Conservation (phyloP, 73 alveolate species). For the Halteria grandinella region DNA sequence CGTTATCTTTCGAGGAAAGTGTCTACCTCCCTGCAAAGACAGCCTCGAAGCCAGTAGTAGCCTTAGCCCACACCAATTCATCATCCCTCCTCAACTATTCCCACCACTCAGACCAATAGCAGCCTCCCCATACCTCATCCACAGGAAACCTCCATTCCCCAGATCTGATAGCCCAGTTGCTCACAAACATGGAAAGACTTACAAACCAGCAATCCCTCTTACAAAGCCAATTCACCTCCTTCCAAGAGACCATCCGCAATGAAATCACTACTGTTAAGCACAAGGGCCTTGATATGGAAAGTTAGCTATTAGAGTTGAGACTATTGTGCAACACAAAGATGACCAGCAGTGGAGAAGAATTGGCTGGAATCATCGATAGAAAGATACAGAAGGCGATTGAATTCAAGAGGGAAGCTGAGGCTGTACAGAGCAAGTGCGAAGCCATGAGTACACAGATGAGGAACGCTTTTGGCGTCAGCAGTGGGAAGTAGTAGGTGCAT, state of each 20-base stretch:
- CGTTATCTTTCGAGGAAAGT: too few relatives aligned
- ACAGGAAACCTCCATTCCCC: not conserved
- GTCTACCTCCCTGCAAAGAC: too few relatives aligned
- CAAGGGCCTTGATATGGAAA: not conserved
- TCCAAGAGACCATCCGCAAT: slow-evolving; percentile 1
- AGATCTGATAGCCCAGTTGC: not conserved
- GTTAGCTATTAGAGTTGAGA: slow-evolving; percentile 1
- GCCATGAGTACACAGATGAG: not conserved
- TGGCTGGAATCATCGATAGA: slow-evolving; percentile 18
- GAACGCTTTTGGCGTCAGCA: not conserved
- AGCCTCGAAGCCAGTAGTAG: too few relatives aligned
- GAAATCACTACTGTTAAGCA: not conserved
- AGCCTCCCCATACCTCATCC: not conserved
- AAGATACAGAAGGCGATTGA: not conserved
- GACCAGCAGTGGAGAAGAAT: slow-evolving; percentile 34
- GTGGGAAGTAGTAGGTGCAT: not conserved
- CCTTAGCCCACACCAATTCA: slow-evolving; percentile 5
- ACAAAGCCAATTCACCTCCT: not conserved
- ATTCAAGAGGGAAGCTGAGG: not conserved
- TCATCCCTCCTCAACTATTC: not conserved
- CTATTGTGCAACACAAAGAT: not conserved
- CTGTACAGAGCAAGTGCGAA: not conserved
- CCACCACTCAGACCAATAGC: not conserved
- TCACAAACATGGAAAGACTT: slow-evolving; percentile 8
- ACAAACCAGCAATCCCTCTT: not conserved